Evolutionary conservation across 2,329 filamentous ascomycete species (phyloP).

Genomic region (Stagonosporopsis cucurbitacearum): DNA sequence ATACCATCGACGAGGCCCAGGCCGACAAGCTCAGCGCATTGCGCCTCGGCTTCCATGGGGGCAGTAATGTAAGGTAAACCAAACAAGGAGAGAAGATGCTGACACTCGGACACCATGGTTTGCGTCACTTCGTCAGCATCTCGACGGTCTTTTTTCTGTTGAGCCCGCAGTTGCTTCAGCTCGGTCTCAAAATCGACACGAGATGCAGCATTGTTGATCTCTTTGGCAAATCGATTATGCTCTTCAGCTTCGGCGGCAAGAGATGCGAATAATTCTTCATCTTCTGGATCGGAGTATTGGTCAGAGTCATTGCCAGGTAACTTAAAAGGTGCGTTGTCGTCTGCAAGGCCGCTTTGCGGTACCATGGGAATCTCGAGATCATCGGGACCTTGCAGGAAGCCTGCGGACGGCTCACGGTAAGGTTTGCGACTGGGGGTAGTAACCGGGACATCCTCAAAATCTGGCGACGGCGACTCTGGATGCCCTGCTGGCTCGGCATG

Average conservation of each 20-base stretch:
- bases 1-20: conserved; percentile 94
- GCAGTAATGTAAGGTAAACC: conserved; percentile 96
- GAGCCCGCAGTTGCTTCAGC: conserved; percentile 82
- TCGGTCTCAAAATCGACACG: conserved; percentile 85
- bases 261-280: conserved; percentile 85
- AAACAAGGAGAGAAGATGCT: conserved; percentile 86
- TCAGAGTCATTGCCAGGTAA: conserved; percentile 43
- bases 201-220: conserved; percentile 75
- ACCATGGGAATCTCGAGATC: conserved; percentile 40
- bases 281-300: conserved; percentile 79
- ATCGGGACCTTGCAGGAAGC: conserved; percentile 32
- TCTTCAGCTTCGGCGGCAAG: conserved; percentile 91
- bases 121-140: conserved; percentile 97
- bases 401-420: conserved; percentile 33
- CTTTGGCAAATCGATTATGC: conserved; percentile 88
- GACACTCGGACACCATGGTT: conserved; percentile 94
- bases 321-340: conserved; percentile 37
- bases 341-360: conserved; percentile 40
- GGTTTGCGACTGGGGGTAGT: conserved; percentile 23
- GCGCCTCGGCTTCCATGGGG: conserved; percentile 98
- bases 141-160: conserved; percentile 94
- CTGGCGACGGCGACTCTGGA: conserved; percentile 53
- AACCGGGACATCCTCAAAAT: conserved; percentile 59
- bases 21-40: conserved; percentile 88
- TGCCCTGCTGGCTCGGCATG: conserved; percentile 10